Conservation (phyloP, 1,284 basidiomycete species). For the Microbotryomycetes sp. region DNA sequence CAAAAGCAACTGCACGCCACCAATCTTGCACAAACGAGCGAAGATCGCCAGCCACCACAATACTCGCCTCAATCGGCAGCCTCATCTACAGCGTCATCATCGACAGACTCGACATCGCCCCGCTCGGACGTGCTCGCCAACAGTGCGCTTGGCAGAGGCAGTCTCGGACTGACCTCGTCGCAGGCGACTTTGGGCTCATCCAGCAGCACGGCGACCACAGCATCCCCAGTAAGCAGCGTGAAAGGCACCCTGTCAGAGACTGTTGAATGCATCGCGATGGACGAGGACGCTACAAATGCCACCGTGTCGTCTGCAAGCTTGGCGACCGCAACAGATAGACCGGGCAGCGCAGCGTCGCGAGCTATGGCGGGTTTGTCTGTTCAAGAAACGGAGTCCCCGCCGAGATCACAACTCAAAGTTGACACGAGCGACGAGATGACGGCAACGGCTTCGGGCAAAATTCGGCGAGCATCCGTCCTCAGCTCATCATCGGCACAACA, state of each 20-base stretch:
- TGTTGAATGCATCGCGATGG: background rate
- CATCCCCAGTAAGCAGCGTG: too few relatives aligned
- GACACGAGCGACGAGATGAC: background rate
- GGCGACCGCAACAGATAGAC: background rate
- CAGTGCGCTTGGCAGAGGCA: too few relatives aligned
- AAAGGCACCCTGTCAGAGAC: too few relatives aligned
- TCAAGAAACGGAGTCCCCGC: background rate
- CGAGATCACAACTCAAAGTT: background rate
- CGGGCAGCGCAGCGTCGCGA: background rate
- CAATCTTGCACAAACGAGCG: too few relatives aligned
- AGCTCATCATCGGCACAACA: background rate
- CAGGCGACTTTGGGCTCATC: too few relatives aligned
- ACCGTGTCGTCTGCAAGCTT: background rate
- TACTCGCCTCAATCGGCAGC: background rate
- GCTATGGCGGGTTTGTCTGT: background rate
- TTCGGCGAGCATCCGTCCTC: background rate
- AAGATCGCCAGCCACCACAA: too few relatives aligned
- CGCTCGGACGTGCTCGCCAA: background rate
- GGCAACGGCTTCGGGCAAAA: background rate
- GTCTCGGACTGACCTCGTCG: too few relatives aligned
- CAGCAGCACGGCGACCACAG: too few relatives aligned
- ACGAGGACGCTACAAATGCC: background rate
- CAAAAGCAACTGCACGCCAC: too few relatives aligned
- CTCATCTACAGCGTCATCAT: background rate
- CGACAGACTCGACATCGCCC: background rate